These are phyloP conservation scores for Puya raimondii DNA, from an alignment of 176 grass and related monocot species.

Conservation along the genomic window DNA sequence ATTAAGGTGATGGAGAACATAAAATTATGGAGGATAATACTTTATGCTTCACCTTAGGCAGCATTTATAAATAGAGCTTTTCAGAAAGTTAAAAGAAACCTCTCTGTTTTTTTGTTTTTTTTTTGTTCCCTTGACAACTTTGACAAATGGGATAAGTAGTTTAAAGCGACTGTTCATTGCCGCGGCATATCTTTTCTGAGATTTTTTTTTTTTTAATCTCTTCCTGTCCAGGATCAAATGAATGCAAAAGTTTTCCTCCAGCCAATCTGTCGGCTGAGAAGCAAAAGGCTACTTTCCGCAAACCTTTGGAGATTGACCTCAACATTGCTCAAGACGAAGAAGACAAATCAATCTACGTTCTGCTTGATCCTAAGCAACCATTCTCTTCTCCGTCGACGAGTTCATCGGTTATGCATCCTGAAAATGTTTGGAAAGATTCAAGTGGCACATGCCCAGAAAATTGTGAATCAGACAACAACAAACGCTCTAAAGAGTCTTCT, in stretches of 20 bases:
- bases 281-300: slow-evolving; percentile 21
- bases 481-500: slow-evolving; percentile 45
- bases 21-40: no score
- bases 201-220: slow-evolving; percentile 7
- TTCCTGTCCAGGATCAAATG: slow-evolving; percentile 34
- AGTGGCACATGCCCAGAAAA: slow-evolving; percentile 28
- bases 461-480: slow-evolving; percentile 39
- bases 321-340: slow-evolving; percentile 69
- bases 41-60: no score
- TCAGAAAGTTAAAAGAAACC: no score
- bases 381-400: slow-evolving; percentile 22
- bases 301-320: slow-evolving; percentile 53
- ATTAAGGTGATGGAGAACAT: no score
- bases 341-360: slow-evolving; percentile 10
- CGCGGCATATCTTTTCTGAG: slow-evolving; percentile 3
- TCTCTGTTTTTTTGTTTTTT: no score
- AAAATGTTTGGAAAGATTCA: slow-evolving; percentile 25
- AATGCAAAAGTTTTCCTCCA: slow-evolving; percentile 24
- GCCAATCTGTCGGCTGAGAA: slow-evolving; percentile 26
- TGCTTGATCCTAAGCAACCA: slow-evolving; percentile 14
- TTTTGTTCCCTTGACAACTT: no score
- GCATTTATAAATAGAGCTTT: no score
- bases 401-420: slow-evolving; percentile 19
- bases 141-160: background rate
- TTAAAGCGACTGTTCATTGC: background rate